Evolutionary conservation across 129 eudicot genomes (phyloP), one percentile per base, ranked within the genome.

Genomic region (Smallanthus sonchifolius): DNA sequence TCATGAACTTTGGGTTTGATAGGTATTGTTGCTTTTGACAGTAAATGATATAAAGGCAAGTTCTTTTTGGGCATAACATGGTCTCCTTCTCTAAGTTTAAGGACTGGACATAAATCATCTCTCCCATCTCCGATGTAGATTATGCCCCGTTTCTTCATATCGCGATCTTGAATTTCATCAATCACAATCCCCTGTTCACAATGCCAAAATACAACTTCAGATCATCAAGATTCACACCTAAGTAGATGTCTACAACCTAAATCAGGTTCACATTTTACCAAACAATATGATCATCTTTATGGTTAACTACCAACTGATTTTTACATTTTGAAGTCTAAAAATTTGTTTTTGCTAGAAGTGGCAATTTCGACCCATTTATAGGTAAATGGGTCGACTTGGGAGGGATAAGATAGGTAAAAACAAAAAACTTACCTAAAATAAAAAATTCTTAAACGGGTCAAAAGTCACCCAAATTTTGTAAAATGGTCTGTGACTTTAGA

Each of bases 121-220:
- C 80, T 71, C 11, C 99, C 96, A 80, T 91, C 97, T 70, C 99
- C 99, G 10, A 91, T 81, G 83, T 94, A 91, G 67, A 79, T 72
- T 73, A 91, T 85, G 42, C 79, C 57, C 34, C 57, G 77, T 15
- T 71, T 75, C 42, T 82, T 75, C 28, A 61, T 76, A 34, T 67
- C 57, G 2, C 81, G 80, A 55, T 80, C 83, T 79, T 75, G 91
- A 65, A 90, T 72, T 44, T 51, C 80, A 66, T 79, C 80, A 5
- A 93, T 64, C 54, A 87, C 90, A 65, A 77, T 73, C 14, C 97
- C 98, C 98, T 93, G 42, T 42, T 76, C 47, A 59, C 16, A 43
- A 32, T 24, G 30, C 30, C 30, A 24, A 24, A 24, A 24, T 24
- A 24, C 30, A 24, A 24, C 30, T 24, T 24, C 30, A 24, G 30